Base-by-base conservation (phyloP, 129 eudicot genomes). In the Pseudognaphalium luteoalbum region DNA sequence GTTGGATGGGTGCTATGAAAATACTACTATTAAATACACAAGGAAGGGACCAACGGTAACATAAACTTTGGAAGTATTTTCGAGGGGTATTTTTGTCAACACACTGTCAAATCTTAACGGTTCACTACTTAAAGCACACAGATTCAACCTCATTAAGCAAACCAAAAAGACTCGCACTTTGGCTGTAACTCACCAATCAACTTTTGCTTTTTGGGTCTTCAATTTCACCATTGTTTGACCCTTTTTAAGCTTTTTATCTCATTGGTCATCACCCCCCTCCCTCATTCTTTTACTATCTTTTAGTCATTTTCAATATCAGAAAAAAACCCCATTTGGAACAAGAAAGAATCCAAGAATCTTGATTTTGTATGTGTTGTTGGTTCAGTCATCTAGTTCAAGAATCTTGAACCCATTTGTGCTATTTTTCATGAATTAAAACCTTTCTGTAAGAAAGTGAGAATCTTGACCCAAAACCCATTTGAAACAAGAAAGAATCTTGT, bases 61-160 rank as follows among this genome's bases (percentile, higher is more conserved):
- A 88, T 83, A 62, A 58, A 74, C 83, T 90, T 87, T 93, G 98
- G 95, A 71, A 82, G 90, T 86, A 90, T 85, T 85, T 88, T 83
- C 22, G 67, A 85, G 86, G 98, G 97, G 88, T 75, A 93, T 39
- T 75, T 52, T 74, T 60, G 98, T 80, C 84, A 74, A 84, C 75
- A 93, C 57, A 74, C 20, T 9, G 5, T 1, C 15, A 81, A 80
- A 73, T 78, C 56, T 76, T 82, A 92, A 92, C 97, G 96, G 89
- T 69, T 70, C 81, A 81, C 88, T 84, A 82, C 78, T 70, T 77
- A 80, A 80, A 58, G 63, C 68, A 75, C 70, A 73, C 65, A 73
- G 61, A 68, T 78, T 75, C 76, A 75, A 69, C 19, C 37, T 54
- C 85, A 70, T 68, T 54, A 41, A 57, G 78, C 81, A 63, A 68